These are phyloP conservation scores for Chenopodium formosanum DNA, from an alignment of 148 eudicot species.

Conservation along the genomic window DNA sequence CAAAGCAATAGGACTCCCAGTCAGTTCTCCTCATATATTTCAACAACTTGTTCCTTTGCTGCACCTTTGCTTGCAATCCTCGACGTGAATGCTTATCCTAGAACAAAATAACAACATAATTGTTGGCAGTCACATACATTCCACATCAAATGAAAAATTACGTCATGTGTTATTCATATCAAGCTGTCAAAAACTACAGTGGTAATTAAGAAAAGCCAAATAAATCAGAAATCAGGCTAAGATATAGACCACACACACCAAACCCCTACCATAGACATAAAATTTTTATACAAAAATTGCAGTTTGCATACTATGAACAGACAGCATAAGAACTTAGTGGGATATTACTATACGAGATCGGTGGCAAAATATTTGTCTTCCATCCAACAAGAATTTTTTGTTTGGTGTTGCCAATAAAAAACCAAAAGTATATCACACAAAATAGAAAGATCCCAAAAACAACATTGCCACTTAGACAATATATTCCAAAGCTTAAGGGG, in stretches of 20 bases:
- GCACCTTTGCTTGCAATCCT: conserved; percentile 30
- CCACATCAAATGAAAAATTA: no score
- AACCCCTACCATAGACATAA: no score
- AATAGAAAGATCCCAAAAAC: neutral
- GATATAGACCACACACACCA: no score
- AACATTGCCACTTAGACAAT: neutral
- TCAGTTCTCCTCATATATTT: conserved; percentile 36
- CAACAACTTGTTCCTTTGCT: conserved; percentile 33
- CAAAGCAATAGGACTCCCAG: conserved; percentile 33
- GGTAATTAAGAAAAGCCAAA: neutral
- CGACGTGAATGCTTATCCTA: conserved; percentile 41
- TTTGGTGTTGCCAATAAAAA: neutral
- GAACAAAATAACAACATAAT: neutral
- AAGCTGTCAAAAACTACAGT: neutral
- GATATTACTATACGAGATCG: no score
- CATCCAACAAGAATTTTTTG: neutral
- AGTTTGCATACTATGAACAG: no score
- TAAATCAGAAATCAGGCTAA: neutral
- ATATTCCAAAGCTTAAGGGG: no score
- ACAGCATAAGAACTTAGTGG: no score
- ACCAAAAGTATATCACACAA: neutral
- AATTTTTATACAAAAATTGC: no score
- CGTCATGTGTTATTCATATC: neutral
- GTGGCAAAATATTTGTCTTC: neutral
- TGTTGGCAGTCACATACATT: neutral